A percentile compares a stretch with the other conserved stretches of the same genome.
These are phyloP conservation scores for Diphasiastrum complanatum DNA, from an alignment of 83 land plant species.

Conservation along the genomic window DNA sequence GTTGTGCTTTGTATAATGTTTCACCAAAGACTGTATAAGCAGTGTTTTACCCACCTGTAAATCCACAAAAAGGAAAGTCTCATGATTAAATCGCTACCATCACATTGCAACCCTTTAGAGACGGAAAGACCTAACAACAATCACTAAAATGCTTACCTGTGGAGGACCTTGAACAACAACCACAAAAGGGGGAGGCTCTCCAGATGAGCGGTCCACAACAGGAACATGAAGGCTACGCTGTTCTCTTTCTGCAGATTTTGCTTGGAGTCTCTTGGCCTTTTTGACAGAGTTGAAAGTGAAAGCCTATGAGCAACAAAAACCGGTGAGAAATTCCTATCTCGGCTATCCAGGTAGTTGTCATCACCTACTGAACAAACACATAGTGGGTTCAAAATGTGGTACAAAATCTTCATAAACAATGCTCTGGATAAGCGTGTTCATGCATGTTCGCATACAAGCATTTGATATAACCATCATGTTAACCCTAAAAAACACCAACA, in stretches of 20 bases:
- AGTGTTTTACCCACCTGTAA: constrained; percentile 94
- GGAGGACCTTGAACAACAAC: constrained; percentile 99
- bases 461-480: too few relatives aligned
- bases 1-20: constrained; percentile 94
- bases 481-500: too few relatives aligned
- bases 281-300: constrained; percentile 75
- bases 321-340: not conserved
- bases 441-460: too few relatives aligned
- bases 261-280: constrained; percentile 84
- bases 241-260: constrained; percentile 76
- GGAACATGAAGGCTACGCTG: constrained; percentile 91
- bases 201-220: constrained; percentile 60
- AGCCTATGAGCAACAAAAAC: constrained; percentile 43
- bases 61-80: not conserved
- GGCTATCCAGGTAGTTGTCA: not conserved
- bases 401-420: too few relatives aligned
- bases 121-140: constrained; percentile 2
- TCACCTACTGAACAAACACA: not conserved
- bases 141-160: constrained; percentile 39
- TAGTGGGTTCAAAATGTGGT: not conserved
- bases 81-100: not conserved
- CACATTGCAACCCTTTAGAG: not conserved
- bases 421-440: too few relatives aligned
- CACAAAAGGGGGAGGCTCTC: constrained; percentile 90
- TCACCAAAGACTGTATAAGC: constrained; percentile 79